Conservation (phyloP, 331 rosid genomes). For the Erythrophleum ivorense region DNA sequence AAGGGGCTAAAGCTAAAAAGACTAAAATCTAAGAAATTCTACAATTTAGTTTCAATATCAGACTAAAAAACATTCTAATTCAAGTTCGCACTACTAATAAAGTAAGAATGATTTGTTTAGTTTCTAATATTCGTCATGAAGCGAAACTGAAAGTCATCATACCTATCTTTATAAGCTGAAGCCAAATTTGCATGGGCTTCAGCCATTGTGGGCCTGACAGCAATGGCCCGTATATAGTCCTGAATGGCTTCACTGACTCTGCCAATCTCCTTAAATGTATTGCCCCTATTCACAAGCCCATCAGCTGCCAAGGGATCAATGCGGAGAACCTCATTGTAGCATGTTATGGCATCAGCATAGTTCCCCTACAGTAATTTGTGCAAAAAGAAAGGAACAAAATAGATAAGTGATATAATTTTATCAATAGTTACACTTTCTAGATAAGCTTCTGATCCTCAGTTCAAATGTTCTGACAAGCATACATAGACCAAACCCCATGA, state of each 20-base stretch:
- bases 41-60: constrained; percentile 10
- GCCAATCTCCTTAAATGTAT: constrained; percentile 96
- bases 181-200: constrained; percentile 99
- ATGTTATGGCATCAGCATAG: constrained; percentile 93
- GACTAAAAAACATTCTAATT: background rate
- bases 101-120: background rate
- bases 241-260: constrained; percentile 97
- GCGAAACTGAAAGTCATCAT: background rate
- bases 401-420: background rate
- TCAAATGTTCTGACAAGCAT: background rate
- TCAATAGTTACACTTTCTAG: background rate
- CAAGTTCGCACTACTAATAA: background rate
- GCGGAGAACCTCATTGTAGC: constrained; percentile 97
- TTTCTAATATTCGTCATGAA: background rate
- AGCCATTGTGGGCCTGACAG: constrained; percentile 92
- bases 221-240: constrained; percentile 81
- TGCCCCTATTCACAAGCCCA: constrained; percentile 98
- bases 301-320: constrained; percentile 99
- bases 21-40: background rate
- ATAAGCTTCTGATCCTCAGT: background rate
- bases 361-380: constrained; percentile 67
- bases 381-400: constrained; percentile 4
- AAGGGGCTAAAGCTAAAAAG: background rate
- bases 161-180: constrained; percentile 99
- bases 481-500: background rate